Evolutionary conservation across 176 grass and related monocot genomes (phyloP).

Genomic region (Zoysia pacifica): DNA sequence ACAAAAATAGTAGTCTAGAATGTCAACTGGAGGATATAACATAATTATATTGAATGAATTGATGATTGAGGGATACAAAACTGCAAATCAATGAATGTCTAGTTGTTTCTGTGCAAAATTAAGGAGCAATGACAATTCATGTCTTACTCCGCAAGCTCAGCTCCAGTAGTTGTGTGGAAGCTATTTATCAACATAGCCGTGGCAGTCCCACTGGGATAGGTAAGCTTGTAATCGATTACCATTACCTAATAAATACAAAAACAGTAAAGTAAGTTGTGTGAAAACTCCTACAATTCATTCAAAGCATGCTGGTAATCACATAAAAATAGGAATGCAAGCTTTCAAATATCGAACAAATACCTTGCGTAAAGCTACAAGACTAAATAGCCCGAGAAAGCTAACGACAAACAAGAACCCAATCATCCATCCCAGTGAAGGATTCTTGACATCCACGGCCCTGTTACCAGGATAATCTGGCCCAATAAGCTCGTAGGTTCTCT

Average conservation of each 20-base stretch:
- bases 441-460: constrained; percentile 76
- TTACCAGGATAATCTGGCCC: constrained; percentile 85
- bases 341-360: constrained; percentile 34
- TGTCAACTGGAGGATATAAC: neutral
- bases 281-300: neutral
- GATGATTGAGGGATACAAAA: neutral
- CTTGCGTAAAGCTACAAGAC: constrained; percentile 80
- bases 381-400: constrained; percentile 86
- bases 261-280: neutral
- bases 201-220: constrained; percentile 50
- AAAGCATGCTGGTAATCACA: neutral
- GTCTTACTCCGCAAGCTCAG: constrained; percentile 64
- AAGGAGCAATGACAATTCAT: neutral
- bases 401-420: constrained; percentile 90
- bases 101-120: neutral
- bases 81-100: neutral
- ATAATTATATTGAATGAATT: neutral
- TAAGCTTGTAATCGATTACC: constrained; percentile 61
- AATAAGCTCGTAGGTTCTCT: constrained; percentile 86
- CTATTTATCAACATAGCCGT: constrained; percentile 65
- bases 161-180: constrained; percentile 63
- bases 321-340: neutral
- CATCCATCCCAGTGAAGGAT: constrained; percentile 85
- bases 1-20: neutral
- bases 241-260: constrained; percentile 38